These are phyloP conservation scores for Endocalyx cinctus DNA, from an alignment of 2,329 filamentous ascomycete species.

Conservation along the genomic window DNA sequence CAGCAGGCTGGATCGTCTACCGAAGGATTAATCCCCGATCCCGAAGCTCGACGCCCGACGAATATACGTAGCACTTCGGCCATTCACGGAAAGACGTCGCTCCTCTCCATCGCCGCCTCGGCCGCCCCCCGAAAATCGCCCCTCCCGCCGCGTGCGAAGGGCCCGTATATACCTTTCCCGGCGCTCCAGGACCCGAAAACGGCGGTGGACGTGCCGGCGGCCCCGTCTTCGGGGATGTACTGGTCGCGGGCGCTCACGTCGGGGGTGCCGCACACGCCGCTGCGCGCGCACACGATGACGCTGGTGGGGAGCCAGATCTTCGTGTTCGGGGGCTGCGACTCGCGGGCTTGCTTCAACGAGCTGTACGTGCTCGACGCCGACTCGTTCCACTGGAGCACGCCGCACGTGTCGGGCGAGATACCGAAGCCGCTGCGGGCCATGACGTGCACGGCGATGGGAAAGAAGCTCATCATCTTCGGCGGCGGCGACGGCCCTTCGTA, in stretches of 20 bases:
- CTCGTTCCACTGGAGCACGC: conserved; percentile 64
- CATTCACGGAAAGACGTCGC: conserved; percentile 30
- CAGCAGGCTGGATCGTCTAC: conserved; percentile 24
- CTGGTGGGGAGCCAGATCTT: conserved; percentile 63
- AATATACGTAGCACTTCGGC: conserved; percentile 51
- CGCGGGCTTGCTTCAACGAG: conserved; percentile 63
- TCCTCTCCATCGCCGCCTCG: conserved; percentile 11
- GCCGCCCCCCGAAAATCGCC: conserved; percentile 15
- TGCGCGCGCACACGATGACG: conserved; percentile 64
- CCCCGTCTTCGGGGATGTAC: conserved; percentile 68
- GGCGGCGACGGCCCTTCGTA: conserved; percentile 67
- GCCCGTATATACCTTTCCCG: conserved; percentile 47
- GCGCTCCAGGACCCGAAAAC: conserved; percentile 52
- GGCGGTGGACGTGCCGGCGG: conserved; percentile 55
- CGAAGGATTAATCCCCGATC: conserved; percentile 18
- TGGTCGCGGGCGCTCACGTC: conserved; percentile 64
- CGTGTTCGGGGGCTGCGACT: conserved; percentile 66
- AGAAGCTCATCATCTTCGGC: conserved; percentile 66
- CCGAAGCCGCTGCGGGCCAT: conserved; percentile 64
- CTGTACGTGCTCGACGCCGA: conserved; percentile 66
- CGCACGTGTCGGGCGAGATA: conserved; percentile 60
- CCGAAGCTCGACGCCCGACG: conserved; percentile 34
- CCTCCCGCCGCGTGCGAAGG: conserved; percentile 25
- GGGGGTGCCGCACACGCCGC: conserved; percentile 54
- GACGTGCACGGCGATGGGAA: conserved; percentile 67